Conservation (phyloP, 129 eudicot genomes). For the Pseudognaphalium luteoalbum region DNA sequence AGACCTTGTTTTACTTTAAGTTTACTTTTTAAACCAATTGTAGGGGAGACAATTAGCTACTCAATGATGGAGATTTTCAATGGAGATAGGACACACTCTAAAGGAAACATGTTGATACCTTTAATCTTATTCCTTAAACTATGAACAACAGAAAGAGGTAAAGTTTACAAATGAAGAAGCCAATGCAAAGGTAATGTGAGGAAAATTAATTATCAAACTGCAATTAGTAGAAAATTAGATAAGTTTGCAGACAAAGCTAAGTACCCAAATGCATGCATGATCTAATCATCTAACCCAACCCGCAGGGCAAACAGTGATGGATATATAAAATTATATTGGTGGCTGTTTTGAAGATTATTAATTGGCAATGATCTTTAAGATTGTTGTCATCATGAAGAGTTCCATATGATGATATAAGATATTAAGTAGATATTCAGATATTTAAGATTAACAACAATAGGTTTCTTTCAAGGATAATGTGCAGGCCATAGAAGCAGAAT, state of each 20-base stretch:
- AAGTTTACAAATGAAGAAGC: no score
- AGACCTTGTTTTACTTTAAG: background rate
- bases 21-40: constrained; percentile 2
- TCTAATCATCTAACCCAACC: background rate
- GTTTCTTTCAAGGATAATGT: background rate
- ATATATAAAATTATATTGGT: no score
- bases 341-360: background rate
- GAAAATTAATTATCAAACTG: no score
- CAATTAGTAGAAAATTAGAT: no score
- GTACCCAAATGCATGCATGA: background rate
- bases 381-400: constrained; percentile 11
- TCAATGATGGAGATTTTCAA: background rate
- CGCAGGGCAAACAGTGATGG: no score
- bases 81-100: background rate
- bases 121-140: background rate
- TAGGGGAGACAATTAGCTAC: constrained; percentile 4
- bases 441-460: constrained; percentile 2
- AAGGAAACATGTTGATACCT: background rate
- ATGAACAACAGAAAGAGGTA: background rate
- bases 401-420: background rate
- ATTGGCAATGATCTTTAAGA: background rate
- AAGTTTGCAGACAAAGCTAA: background rate
- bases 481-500: constrained; percentile 8
- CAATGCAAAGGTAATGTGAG: no score
- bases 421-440: background rate